These are phyloP conservation scores for Lactarius hatsudake DNA, from an alignment of 768 basidiomycete species.

Conservation along the genomic window DNA sequence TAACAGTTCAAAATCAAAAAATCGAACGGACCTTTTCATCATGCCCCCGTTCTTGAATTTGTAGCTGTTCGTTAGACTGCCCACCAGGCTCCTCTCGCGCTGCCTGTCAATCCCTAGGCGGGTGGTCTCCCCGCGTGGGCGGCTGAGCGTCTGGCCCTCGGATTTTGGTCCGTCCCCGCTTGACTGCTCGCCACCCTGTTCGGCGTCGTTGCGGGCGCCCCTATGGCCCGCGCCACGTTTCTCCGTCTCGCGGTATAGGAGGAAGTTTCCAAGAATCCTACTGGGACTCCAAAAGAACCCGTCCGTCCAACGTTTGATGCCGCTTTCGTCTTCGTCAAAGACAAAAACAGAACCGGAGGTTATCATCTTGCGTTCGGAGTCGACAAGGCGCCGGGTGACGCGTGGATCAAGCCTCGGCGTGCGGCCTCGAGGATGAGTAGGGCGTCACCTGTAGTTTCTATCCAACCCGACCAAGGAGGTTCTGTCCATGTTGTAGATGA, in stretches of 20 bases:
- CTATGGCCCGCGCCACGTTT: constrained; percentile 70
- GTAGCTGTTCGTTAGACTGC: constrained; percentile 88
- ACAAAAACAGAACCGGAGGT: constrained; percentile 93
- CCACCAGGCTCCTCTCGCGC: constrained; percentile 79
- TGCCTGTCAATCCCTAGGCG: constrained; percentile 58
- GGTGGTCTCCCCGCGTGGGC: constrained; percentile 55
- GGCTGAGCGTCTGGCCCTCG: constrained; percentile 50
- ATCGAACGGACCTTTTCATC: constrained; percentile 86
- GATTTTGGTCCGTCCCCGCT: constrained; percentile 29
- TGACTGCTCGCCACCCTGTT: constrained; percentile 28
- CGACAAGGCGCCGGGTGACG: constrained; percentile 88
- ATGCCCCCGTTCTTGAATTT: constrained; percentile 92
- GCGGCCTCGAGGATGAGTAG: constrained; percentile 97
- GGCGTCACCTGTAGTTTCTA: constrained; percentile 93
- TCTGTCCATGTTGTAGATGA: constrained; percentile 64
- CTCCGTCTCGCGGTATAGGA: constrained; percentile 93
- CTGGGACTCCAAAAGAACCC: constrained; percentile 96
- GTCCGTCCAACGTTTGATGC: constrained; percentile 98
- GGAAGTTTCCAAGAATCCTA: constrained; percentile 89
- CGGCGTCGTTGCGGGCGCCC: constrained; percentile 45
- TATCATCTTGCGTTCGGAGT: constrained; percentile 91
- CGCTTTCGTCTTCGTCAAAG: constrained; percentile 95
- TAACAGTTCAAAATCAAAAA: constrained; percentile 5
- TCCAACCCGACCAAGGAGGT: constrained; percentile 92
- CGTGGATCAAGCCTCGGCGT: constrained; percentile 81